Conservation (phyloP, 176 grass and related monocot genomes). For the Elymus sibiricus region DNA sequence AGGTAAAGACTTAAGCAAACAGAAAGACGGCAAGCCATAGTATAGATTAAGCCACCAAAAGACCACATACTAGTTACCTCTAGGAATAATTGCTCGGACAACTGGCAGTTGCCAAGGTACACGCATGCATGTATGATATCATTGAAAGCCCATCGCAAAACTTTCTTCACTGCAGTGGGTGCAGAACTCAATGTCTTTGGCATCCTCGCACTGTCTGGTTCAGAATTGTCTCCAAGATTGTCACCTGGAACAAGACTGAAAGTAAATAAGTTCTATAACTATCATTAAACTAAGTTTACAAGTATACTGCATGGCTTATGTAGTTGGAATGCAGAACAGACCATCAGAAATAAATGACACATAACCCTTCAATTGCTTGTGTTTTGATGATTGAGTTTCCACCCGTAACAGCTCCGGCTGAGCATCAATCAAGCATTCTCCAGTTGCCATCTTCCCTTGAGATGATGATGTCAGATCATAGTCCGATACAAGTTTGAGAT, state of each 20-base stretch:
- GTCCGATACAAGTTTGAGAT: constrained; percentile 33
- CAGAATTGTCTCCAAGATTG: constrained; percentile 30
- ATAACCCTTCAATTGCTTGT: constrained; percentile 28
- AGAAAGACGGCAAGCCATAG: background rate
- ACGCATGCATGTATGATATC: constrained; percentile 70
- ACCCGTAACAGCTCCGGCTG: constrained; percentile 17
- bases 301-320: background rate
- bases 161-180: constrained; percentile 35
- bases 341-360: constrained; percentile 18
- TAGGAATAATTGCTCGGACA: constrained; percentile 78
- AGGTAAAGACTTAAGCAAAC: background rate
- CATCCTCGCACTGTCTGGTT: constrained; percentile 26
- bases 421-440: constrained; percentile 16
- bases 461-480: constrained; percentile 9
- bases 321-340: constrained; percentile 28
- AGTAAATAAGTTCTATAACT: constrained; percentile 38
- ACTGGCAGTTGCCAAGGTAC: constrained; percentile 30
- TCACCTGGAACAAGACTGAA: constrained; percentile 36
- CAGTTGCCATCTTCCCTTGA: constrained; percentile 29
- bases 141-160: constrained; percentile 82
- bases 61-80: constrained; percentile 47
- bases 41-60: background rate
- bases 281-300: background rate
- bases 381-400: constrained; percentile 25
- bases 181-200: constrained; percentile 18